A percentile compares a stretch with the other conserved stretches of the same genome.
phyloP scores from a whole-genome alignment of 495 filamentous ascomycete genomes.

The Cercophora scortea region DNA sequence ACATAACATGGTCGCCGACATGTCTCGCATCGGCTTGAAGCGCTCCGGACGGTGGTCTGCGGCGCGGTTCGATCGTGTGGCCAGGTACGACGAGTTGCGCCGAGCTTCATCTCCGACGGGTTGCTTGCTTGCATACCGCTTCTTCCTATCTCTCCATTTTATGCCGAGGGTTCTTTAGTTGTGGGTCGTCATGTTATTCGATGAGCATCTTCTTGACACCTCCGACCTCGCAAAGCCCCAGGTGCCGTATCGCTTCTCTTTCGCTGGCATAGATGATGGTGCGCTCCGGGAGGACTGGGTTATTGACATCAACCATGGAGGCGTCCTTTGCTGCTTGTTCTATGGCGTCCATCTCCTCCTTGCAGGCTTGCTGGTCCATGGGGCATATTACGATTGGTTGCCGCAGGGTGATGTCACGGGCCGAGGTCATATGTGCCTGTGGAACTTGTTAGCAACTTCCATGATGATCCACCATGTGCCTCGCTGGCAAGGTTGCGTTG shows the following conservation, averaged over 20 bases:
- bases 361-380: slow-evolving; percentile 88
- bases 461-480: background rate
- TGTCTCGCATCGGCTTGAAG: too few relatives aligned
- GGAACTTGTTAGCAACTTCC: slow-evolving; percentile 13
- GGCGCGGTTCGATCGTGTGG: too few relatives aligned
- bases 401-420: slow-evolving; percentile 80
- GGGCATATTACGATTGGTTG: slow-evolving; percentile 96
- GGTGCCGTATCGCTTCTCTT: slow-evolving; percentile 60
- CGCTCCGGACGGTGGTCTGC: too few relatives aligned
- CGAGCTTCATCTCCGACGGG: too few relatives aligned
- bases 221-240: slow-evolving; percentile 81
- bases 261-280: slow-evolving; percentile 75
- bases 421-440: slow-evolving; percentile 84
- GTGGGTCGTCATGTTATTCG: slow-evolving; percentile 43
- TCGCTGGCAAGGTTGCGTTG: background rate
- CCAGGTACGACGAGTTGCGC: too few relatives aligned
- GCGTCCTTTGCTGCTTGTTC: slow-evolving; percentile 92
- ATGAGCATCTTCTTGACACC: slow-evolving; percentile 84
- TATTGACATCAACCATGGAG: slow-evolving; percentile 73
- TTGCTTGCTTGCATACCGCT: too few relatives aligned
- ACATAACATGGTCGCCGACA: too few relatives aligned
- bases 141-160: too few relatives aligned
- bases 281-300: slow-evolving; percentile 77
- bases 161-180: too few relatives aligned
- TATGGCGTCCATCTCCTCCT: slow-evolving; percentile 97